Conservation (phyloP, 2,329 filamentous ascomycete genomes). For the Zymoseptoria crescenta region DNA sequence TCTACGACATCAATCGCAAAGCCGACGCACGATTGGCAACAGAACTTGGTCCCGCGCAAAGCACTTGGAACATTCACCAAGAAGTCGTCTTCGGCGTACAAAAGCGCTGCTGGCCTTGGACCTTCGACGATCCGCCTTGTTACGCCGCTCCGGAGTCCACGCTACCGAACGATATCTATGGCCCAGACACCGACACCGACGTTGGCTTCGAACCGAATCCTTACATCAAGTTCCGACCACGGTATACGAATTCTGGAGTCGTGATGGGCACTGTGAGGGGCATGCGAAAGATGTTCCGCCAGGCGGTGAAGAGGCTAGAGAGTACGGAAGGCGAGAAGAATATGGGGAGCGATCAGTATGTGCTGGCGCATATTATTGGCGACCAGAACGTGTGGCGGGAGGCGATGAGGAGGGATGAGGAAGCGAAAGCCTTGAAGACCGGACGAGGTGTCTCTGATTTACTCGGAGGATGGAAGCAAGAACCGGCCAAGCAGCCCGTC, state of each 20-base stretch:
- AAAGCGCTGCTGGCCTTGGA: constrained; percentile 26
- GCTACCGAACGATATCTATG: constrained; percentile 15
- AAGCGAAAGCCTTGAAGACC: not conserved
- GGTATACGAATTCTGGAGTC: constrained; percentile 27
- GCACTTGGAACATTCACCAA: constrained; percentile 38
- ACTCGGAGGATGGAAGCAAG: not conserved
- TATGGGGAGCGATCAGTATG: constrained; percentile 32
- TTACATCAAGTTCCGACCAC: constrained; percentile 34
- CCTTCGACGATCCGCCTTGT: constrained; percentile 17
- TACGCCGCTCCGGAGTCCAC: constrained; percentile 25
- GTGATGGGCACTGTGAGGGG: constrained; percentile 37
- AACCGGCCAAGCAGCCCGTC: constrained; percentile 4
- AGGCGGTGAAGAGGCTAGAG: constrained; percentile 31
- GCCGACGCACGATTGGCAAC: constrained; percentile 42
- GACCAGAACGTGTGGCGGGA: constrained; percentile 27
- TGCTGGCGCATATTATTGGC: constrained; percentile 26
- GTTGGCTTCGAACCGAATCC: constrained; percentile 28
- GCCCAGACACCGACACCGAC: constrained; percentile 31
- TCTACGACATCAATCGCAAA: constrained; percentile 33
- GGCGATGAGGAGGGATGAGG: constrained; percentile 30
- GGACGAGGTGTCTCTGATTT: not conserved
- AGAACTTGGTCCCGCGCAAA: constrained; percentile 14
- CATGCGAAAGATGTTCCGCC: constrained; percentile 25
- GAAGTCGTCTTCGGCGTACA: constrained; percentile 32
- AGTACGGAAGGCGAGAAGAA: constrained; percentile 22